Base-by-base conservation (phyloP, 2,329 filamentous ascomycete genomes). In the Fusarium pseudograminearum region DNA sequence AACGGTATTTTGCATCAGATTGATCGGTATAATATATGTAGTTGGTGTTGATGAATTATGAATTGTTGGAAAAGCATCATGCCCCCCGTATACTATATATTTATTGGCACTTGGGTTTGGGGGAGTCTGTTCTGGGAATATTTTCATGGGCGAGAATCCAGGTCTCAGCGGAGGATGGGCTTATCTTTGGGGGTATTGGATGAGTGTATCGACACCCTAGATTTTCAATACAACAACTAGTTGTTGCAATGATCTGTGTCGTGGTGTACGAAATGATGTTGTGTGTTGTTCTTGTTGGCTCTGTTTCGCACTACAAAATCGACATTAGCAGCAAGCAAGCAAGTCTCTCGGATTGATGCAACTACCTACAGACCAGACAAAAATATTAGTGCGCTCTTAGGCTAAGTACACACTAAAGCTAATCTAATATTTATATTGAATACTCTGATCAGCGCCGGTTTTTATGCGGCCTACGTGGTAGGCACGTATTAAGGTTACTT, bases 1-100 rank as follows among this genome's bases (percentile, higher is more conserved):
- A 93, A 78, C 85, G 90, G 60, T 93, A 93, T 74, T 93, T 93
- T 77, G 87, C 88, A 5, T 89, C 90, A 5, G 90, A 91, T 55
- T 88, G 44, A 66, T 41, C 88, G 44, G 63, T 44, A 26, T 11
- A 24, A 18, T 15, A 24, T 28, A n/a, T 14, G 34, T 53, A 46
- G 15, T 30, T 40, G 36, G 34, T 47, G 41, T 44, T 72, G 57
- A 74, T 63, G 70, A 75, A 56, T 74, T 57, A 74, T 61, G 73
- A 75, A 69, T 42, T 56, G 40, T 41, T 50, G 48, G 50, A 57
- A 64, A 62, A 65, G 44, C 59, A 26, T 33, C 48, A 64, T 57
- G 52, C 41, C 28, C 72, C 41, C 28, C 72, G 65, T 70, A 72
- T 63, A 71, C 54, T 65, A 59, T 68, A 48, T 42, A 44, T 46